Evolutionary conservation across 116 monocot species (phyloP), one percentile per base, ranked within the genome.

Genomic region (Dioscorea cayenensis): DNA sequence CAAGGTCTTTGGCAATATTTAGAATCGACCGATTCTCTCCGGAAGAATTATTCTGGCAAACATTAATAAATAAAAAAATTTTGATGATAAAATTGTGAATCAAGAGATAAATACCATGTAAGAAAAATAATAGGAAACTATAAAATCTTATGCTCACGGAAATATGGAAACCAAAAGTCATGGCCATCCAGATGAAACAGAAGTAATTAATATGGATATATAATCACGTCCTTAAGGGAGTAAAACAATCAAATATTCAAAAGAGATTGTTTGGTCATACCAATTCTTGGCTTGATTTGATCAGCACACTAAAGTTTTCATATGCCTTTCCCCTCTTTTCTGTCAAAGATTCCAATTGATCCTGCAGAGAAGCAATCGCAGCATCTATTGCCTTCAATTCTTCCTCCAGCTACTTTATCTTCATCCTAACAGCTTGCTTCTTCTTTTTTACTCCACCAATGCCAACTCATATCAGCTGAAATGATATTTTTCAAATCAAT

Each of bases 391-490:
- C 71, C 58, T 82, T 81, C 61, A 90, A 62, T 67, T 85, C 66
- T 25, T 89, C 87, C 79, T 91, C 89, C n/a, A 99, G 73, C 25
- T 76, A 81, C 62, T 83, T 90, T 32, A 99, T 99, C 64, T 84
- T 78, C 63, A 52, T 37, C 49, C 80, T 76, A 21, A 93, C 73
- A 71, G 67, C 80, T 67, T 90, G 80, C 67, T 90, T 72, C 73
- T 99, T 94, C 76, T 94, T 99, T 75, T 73, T 83, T 22, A 88
- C 81, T 64, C 76, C 87, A 77, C 86, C 91, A 55, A 99, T 69
- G 79, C 85, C 81, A 62, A 29, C 85, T 36, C 88, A 86, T 63
- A 99, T 85, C 66, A 83, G 74, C 99, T 99, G 79, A 48, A 77
- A 76, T 21, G n/a, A 36, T 38, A 21, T 18, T 28, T 12, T 27